Evolutionary conservation across 768 basidiomycete genomes (phyloP).

Genomic region (Lactarius psammicola): DNA sequence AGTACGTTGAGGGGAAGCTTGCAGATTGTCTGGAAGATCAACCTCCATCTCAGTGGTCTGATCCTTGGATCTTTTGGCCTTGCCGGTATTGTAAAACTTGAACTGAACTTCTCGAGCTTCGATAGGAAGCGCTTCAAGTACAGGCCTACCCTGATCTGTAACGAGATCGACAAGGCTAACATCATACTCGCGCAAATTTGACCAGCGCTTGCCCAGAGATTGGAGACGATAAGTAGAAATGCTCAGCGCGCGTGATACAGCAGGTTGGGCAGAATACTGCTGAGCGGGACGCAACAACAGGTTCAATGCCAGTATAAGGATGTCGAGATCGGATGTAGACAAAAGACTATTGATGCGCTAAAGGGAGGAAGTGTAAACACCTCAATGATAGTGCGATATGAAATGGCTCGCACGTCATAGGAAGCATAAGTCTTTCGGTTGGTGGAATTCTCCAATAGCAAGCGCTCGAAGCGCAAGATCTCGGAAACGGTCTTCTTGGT

Average conservation of each 20-base stretch:
- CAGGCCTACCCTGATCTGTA: slow-evolving; percentile 48
- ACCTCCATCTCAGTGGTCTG: slow-evolving; percentile 44
- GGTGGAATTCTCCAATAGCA: slow-evolving; percentile 95
- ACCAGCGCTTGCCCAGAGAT: slow-evolving; percentile 83
- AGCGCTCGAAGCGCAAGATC: slow-evolving; percentile 83
- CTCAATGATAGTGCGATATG: slow-evolving; percentile 11
- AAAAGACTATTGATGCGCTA: slow-evolving; percentile 90
- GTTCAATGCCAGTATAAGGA: slow-evolving; percentile 79
- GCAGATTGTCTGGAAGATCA: slow-evolving; percentile 45
- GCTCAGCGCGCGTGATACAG: slow-evolving; percentile 78
- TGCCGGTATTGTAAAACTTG: slow-evolving; percentile 71
- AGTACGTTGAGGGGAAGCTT: slow-evolving; percentile 44
- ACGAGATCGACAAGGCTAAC: slow-evolving; percentile 74
- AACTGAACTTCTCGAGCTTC: slow-evolving; percentile 80
- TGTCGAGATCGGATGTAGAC: slow-evolving; percentile 84
- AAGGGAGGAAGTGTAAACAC: slow-evolving; percentile 2
- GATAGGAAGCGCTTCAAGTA: slow-evolving; percentile 60
- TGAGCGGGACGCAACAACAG: slow-evolving; percentile 90
- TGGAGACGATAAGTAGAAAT: slow-evolving; percentile 79
- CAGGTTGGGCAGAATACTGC: slow-evolving; percentile 87
- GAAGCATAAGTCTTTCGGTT: slow-evolving; percentile 95
- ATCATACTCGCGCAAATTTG: slow-evolving; percentile 75
- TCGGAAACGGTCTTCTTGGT: slow-evolving; percentile 75
- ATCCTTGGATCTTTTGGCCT: slow-evolving; percentile 31
- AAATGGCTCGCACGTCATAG: slow-evolving; percentile 78